These are phyloP conservation scores for Cichorium intybus DNA, from an alignment of 140 eudicot genomes.

Conservation along the genomic window DNA sequence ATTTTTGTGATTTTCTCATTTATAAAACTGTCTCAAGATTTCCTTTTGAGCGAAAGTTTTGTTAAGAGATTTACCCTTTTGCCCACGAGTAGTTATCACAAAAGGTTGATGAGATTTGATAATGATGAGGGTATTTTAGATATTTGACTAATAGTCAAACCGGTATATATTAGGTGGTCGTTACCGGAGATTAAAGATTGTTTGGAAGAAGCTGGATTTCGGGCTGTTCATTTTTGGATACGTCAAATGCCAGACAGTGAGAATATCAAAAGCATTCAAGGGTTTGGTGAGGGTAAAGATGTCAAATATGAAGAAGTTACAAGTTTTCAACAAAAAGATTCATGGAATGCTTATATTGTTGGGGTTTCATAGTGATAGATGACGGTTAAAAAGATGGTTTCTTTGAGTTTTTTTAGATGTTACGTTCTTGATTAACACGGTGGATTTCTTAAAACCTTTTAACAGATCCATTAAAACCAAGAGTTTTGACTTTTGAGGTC, in stretches of 20 bases:
- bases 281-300: conserved; percentile 63
- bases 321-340: conserved; percentile 86
- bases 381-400: not conserved
- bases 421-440: not conserved
- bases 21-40: no score
- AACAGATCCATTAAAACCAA: not conserved
- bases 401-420: not conserved
- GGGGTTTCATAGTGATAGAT: conserved; percentile 58
- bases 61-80: not conserved
- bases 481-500: conserved; percentile 8
- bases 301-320: conserved; percentile 83
- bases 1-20: no score
- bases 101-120: not conserved
- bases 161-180: conserved; percentile 61
- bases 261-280: conserved; percentile 57
- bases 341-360: conserved; percentile 94
- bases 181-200: conserved; percentile 95
- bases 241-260: conserved; percentile 86
- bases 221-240: conserved; percentile 84
- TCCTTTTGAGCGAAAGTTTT: not conserved
- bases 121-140: not conserved
- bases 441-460: not conserved
- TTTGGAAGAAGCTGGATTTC: conserved; percentile 87
- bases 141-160: not conserved
- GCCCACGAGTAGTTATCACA: not conserved